A percentile compares a stretch with the other conserved stretches of the same genome.
Conservation (phyloP, 768 basidiomycete genomes). For the Leccinum incarnatum region DNA sequence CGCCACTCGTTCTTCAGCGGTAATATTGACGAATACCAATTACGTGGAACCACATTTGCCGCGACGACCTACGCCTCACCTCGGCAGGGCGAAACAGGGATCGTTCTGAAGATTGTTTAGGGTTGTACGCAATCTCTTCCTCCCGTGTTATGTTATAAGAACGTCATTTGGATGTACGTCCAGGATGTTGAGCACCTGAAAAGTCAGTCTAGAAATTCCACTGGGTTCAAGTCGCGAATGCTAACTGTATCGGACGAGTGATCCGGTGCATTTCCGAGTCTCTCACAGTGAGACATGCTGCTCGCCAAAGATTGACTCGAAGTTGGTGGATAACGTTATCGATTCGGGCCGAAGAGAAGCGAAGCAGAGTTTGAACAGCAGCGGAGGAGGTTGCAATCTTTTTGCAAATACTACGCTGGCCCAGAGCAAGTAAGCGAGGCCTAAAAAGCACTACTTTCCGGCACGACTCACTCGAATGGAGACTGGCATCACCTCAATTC, state of each 20-base stretch:
- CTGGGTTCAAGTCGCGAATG: neutral
- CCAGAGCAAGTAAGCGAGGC: neutral
- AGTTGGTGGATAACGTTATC: slow-evolving; percentile 1
- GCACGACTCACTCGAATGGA: neutral
- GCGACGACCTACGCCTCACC: neutral
- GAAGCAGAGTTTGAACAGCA: neutral
- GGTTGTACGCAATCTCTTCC: neutral
- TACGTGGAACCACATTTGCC: neutral
- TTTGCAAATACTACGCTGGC: neutral
- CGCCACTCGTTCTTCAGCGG: slow-evolving; percentile 18
- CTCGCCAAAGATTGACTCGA: neutral
- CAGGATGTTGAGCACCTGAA: neutral
- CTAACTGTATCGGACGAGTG: neutral
- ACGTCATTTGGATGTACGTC: neutral
- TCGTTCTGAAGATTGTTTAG: neutral
- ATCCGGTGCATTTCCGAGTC: neutral
- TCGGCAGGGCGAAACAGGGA: neutral
- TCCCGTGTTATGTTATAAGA: neutral
- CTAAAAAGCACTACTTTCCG: neutral
- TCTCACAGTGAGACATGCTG: neutral
- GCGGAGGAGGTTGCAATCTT: neutral
- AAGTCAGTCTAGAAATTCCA: neutral
- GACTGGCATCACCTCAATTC: neutral
- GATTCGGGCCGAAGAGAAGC: neutral
- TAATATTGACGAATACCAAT: neutral